Conservation (phyloP, 2,329 filamentous ascomycete genomes). For the Botrytis paeoniae region DNA sequence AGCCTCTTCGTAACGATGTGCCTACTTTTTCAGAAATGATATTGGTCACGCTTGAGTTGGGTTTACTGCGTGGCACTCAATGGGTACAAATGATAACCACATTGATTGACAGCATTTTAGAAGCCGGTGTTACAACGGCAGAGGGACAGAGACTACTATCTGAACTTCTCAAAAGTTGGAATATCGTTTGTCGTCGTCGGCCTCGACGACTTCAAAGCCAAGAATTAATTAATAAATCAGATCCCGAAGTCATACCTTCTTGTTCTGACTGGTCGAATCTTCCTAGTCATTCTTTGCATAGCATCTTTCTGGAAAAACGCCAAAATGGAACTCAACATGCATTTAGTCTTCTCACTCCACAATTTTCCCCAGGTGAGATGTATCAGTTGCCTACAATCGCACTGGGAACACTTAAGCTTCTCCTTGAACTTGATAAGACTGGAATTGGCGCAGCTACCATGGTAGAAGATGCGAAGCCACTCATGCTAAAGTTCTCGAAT, state of each 20-base stretch:
- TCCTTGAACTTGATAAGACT: slow-evolving; percentile 21
- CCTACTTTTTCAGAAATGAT: slow-evolving; percentile 35
- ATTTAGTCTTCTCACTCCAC: slow-evolving; percentile 30
- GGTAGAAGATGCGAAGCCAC: background rate
- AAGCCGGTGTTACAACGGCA: slow-evolving; percentile 16
- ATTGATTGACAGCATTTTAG: slow-evolving; percentile 28
- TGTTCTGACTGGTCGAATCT: slow-evolving; percentile 32
- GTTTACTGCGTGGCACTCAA: slow-evolving; percentile 28
- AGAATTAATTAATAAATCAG: background rate
- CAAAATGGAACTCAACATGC: slow-evolving; percentile 24
- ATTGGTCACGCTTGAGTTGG: slow-evolving; percentile 29
- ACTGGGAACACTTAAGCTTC: slow-evolving; percentile 33
- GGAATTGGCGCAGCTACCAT: background rate
- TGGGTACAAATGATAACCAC: slow-evolving; percentile 33
- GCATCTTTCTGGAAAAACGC: background rate
- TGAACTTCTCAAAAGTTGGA: slow-evolving; percentile 37
- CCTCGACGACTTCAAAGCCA: background rate
- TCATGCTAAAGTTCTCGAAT: slow-evolving; percentile 5
- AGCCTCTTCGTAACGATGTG: slow-evolving; percentile 28
- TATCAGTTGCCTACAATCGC: slow-evolving; percentile 28
- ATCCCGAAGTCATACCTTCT: slow-evolving; percentile 10
- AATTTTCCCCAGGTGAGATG: slow-evolving; percentile 22
- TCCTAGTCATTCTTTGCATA: background rate
- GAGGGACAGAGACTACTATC: slow-evolving; percentile 19
- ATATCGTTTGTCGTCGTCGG: slow-evolving; percentile 30